These are phyloP conservation scores for Naganishia vishniacii DNA, from an alignment of 768 basidiomycete species.

Conservation along the genomic window DNA sequence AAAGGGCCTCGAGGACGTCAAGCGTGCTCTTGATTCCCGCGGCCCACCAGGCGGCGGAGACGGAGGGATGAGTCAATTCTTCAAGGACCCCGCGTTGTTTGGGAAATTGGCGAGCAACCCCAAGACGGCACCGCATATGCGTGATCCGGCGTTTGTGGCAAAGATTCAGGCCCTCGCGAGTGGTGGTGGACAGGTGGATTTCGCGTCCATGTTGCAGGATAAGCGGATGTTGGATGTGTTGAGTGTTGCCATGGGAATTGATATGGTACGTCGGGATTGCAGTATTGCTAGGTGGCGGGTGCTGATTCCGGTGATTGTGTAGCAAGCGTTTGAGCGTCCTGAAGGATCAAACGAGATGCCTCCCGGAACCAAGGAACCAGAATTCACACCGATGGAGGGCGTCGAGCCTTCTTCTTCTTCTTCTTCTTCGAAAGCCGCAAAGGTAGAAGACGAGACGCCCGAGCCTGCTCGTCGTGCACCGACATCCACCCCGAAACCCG, in stretches of 20 bases:
- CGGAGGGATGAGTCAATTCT: conserved; percentile 60
- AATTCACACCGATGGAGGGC: conserved; percentile 12
- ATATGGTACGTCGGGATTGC: conserved; percentile 54
- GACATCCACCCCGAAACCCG: neutral
- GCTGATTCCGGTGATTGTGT: neutral
- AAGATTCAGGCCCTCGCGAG: conserved; percentile 52
- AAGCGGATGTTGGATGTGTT: conserved; percentile 80
- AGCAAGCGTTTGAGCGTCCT: conserved; percentile 70
- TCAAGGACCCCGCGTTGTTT: conserved; percentile 75
- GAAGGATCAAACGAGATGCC: conserved; percentile 79
- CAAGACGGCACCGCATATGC: conserved; percentile 72
- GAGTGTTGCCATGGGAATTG: conserved; percentile 86
- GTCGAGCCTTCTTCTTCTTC: no score
- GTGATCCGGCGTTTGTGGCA: conserved; percentile 74
- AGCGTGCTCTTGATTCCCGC: conserved; percentile 67
- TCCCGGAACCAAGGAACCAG: conserved; percentile 51
- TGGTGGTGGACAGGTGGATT: conserved; percentile 31
- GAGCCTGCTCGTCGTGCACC: conserved; percentile 48
- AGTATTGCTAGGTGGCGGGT: neutral
- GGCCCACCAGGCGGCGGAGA: conserved; percentile 53
- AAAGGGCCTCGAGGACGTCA: conserved; percentile 83
- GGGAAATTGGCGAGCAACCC: conserved; percentile 81
- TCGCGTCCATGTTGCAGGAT: conserved; percentile 61
- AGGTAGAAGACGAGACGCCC: conserved; percentile 34
- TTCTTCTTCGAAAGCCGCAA: conserved; percentile 31